Base-by-base conservation (phyloP, 768 basidiomycete species). In the Phaeolepiota aurea region DNA sequence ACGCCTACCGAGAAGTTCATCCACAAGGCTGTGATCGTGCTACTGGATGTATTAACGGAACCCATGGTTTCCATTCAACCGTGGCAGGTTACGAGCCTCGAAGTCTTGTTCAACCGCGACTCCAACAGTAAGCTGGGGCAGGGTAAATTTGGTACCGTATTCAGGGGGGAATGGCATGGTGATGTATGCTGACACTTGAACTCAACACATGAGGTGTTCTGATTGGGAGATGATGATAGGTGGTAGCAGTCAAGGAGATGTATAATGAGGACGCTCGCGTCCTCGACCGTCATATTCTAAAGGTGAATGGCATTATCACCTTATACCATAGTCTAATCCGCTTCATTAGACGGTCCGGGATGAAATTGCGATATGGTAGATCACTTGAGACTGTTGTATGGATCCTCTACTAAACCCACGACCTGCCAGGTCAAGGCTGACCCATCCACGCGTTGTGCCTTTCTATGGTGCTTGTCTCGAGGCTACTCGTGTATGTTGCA, bases 391-490 rank as follows among this genome's bases (percentile, higher is more conserved):
- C n/a, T 37, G n/a, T 18, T 14, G 36, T n/a, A n/a, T n/a, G n/a
- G n/a, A n/a, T n/a, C n/a, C n/a, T n/a, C n/a, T n/a, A n/a, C n/a
- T n/a, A n/a, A n/a, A n/a, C n/a, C n/a, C n/a, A n/a, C n/a, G n/a
- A n/a, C 13, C 18, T 13, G 21, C 14, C 14, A 39, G 38, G 38
- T 39, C 38, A 3, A 19, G 23, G 25, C 21, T 39, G 13, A 25
- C 19, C 13, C 38, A 39, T 23, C 38, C 38, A 21, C 16, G 23
- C n/a, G 25, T 39, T 20, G 19, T 39, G 13, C 38, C 16, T 21
- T 39, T 39, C 18, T 39, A 39, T 22, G 19, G 38, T 22, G 38
- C 38, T n/a, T 39, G 38, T 22, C 38, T 39, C 13, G 38, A 39
- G 18, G 38, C 38, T 3, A 15, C 16, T n/a, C 38, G 23, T 15